Evolutionary conservation across 1,139 yeast species (phyloP), one percentile per base, ranked within the genome.

Genomic region (Schizosaccharomyces versatilis): DNA sequence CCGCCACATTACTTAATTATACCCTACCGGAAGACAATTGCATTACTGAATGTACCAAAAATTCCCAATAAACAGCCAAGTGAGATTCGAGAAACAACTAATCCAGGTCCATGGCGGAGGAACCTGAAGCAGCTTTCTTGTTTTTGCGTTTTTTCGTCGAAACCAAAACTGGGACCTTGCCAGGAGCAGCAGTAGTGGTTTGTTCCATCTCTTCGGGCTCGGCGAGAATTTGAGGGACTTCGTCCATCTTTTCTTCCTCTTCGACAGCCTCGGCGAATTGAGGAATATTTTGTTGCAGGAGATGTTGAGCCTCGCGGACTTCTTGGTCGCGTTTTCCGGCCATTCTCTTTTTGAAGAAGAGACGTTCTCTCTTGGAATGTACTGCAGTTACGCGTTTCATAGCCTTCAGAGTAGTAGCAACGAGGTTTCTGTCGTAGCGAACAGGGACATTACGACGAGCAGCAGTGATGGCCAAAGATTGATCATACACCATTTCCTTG

Each of bases 341-440:
- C 99, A 90, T 90, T 80, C 98, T 84, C 73, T 88, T 86, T 86
- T 86, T 88, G 74, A 85, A 90, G 85, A 90, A 90, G 41, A 97
- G 96, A 67, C 94, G 77, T 72, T 93, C 98, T 75, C 99, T 82
- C 77, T 81, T 85, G 68, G 78, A 81, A 75, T 98, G 80, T 69
- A 90, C 90, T 72, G 86, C 94, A 69, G 90, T 96, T 60, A 93
- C 81, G 72, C 97, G 80, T 57, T 84, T 76, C 98, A 90, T 90
- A 55, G 95, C 96, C 72, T 78, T 81, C 70, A 90, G 76, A 9
- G 98, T 90, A 57, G 94, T 84, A 57, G 94, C 82, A 54, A 90
- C 97, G 59, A 90, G 76, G 66, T 90, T 96, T 73, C 99, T 80
- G 74, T 93, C 90, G 71, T 90, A 90, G 69, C 98, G 80, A 55